A percentile compares a stretch with the other conserved stretches of the same genome.
Conservation (phyloP, 2,329 filamentous ascomycete genomes). For the Pseudogymnoascus sp. region DNA sequence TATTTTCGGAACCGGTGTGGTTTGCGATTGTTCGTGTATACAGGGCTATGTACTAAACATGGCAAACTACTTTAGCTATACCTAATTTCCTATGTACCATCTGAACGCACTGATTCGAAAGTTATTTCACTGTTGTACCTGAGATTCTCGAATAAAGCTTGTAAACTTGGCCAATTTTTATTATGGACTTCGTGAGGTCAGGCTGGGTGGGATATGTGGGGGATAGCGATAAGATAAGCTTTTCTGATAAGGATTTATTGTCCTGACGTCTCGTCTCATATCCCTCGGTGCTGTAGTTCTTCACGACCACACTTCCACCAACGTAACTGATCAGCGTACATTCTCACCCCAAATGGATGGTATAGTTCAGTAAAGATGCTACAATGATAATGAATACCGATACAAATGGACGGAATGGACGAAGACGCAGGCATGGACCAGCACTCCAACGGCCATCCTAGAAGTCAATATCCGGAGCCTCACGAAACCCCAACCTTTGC, state of each 20-base stretch:
- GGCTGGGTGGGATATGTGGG: not conserved
- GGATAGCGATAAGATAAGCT: slow-evolving; percentile 7
- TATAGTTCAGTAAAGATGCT: not conserved
- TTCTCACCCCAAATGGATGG: not conserved
- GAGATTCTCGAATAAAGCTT: not conserved
- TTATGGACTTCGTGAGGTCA: not conserved
- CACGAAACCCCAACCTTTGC: slow-evolving; percentile 2
- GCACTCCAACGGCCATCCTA: not conserved
- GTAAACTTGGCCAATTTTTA: not conserved
- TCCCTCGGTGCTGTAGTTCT: not conserved
- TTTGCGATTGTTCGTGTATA: slow-evolving; percentile 3
- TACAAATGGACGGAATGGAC: slow-evolving; percentile 7
- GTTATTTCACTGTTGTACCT: not conserved
- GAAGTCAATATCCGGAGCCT: slow-evolving; percentile 8
- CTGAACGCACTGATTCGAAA: not conserved
- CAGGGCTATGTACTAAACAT: not conserved
- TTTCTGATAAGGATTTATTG: slow-evolving; percentile 1
- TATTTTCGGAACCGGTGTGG: slow-evolving; percentile 1
- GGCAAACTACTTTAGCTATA: slow-evolving; percentile 6
- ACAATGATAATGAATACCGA: slow-evolving; percentile 3
- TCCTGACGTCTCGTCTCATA: slow-evolving; percentile 5
- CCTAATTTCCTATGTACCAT: slow-evolving; percentile 9
- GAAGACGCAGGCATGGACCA: not conserved
- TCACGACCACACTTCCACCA: not conserved
- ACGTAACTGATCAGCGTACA: not conserved